Evolutionary conservation across 768 basidiomycete species (phyloP).

Genomic region (Mrakia hoshinonis): DNA sequence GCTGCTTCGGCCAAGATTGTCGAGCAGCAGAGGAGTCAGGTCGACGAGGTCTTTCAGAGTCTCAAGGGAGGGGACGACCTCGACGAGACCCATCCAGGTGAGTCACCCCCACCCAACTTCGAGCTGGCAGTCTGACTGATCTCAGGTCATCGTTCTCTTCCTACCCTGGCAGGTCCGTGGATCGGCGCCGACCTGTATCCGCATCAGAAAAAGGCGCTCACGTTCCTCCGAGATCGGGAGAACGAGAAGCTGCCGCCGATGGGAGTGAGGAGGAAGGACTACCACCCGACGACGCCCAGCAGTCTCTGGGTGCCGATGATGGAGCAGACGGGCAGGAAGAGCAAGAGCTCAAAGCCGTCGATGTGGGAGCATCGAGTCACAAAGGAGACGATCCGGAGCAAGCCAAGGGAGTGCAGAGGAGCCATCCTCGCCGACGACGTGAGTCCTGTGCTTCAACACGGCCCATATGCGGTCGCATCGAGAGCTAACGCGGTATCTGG

Average conservation of each 20-base stretch:
- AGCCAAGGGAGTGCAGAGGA: constrained; percentile 54
- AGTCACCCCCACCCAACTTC: constrained; percentile 39
- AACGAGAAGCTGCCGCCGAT: constrained; percentile 42
- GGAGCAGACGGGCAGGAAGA: constrained; percentile 30
- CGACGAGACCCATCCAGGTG: constrained; percentile 74
- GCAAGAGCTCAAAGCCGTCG: constrained; percentile 49
- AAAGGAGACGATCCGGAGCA: constrained; percentile 56
- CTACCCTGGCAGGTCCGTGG: constrained; percentile 36
- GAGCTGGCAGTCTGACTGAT: neutral
- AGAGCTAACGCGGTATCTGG: neutral
- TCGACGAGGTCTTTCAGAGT: constrained; percentile 87
- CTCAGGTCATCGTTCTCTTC: constrained; percentile 29
- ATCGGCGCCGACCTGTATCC: constrained; percentile 85
- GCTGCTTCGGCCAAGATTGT: constrained; percentile 57
- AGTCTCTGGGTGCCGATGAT: constrained; percentile 30
- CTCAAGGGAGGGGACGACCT: constrained; percentile 80
- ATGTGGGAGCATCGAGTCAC: constrained; percentile 79
- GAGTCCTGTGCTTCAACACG: constrained; percentile 43
- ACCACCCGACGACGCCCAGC: constrained; percentile 21
- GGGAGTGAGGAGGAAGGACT: constrained; percentile 29
- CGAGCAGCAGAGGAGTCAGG: constrained; percentile 83
- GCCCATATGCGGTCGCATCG: no score
- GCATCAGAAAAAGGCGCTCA: constrained; percentile 95
- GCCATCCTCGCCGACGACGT: constrained; percentile 96
- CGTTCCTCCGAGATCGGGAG: constrained; percentile 81